A percentile compares a stretch with the other conserved stretches of the same genome.
phyloP scores from a whole-genome alignment of 139 green algal genomes.

The Chlamydomonas sphaeroides region DNA sequence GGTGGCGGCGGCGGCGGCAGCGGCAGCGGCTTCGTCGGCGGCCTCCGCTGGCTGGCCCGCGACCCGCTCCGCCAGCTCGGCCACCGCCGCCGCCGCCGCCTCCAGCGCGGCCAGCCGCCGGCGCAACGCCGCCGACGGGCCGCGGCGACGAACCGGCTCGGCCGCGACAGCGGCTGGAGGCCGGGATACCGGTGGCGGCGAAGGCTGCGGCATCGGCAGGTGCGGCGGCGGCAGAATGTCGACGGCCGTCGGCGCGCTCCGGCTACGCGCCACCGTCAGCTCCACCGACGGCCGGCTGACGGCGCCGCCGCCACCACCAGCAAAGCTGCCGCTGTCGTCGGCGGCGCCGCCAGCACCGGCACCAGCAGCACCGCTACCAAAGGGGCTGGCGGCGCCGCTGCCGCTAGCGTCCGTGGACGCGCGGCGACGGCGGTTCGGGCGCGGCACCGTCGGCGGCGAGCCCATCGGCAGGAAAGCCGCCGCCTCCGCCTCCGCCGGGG shows the following conservation, averaged over 20 bases:
- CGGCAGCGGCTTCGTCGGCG: not conserved
- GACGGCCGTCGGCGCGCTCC: not conserved
- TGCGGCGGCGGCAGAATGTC: not conserved
- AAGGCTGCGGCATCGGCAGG: too few relatives aligned
- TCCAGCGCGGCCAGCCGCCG: constrained; percentile 8
- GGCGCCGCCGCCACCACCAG: too few relatives aligned
- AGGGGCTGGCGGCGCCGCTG: not conserved
- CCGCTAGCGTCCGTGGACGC: too few relatives aligned
- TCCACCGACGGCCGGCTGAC: not conserved
- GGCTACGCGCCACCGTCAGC: not conserved
- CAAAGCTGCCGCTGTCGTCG: not conserved
- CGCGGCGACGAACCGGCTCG: too few relatives aligned
- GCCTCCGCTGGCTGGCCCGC: not conserved
- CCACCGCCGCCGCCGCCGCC: not conserved
- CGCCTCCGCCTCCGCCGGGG: too few relatives aligned
- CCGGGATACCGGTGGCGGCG: not conserved
- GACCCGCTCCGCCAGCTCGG: not conserved
- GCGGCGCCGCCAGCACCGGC: not conserved
- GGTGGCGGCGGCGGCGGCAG: too few relatives aligned
- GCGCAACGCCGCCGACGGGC: too few relatives aligned
- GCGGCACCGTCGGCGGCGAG: too few relatives aligned
- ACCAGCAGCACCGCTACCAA: not conserved
- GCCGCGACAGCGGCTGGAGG: not conserved
- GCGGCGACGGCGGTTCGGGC: too few relatives aligned
- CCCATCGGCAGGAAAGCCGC: too few relatives aligned